Percentiles rank a stretch among this genome's conserved stretches.
phyloP scores from a whole-genome alignment of 257 asterid species.

The Dorcoceras hygrometricum region DNA sequence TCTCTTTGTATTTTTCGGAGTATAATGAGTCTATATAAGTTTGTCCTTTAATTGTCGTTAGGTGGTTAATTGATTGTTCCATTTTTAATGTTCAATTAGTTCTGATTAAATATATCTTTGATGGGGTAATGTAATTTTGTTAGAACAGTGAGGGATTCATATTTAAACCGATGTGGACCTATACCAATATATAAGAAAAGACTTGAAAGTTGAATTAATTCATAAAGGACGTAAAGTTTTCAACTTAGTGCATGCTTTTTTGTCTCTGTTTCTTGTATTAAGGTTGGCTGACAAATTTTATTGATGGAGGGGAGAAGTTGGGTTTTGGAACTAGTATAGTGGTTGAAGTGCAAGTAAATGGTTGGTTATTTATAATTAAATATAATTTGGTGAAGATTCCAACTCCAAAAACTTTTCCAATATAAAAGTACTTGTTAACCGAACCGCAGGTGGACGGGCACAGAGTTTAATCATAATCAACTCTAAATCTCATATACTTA shows the following conservation, averaged over 20 bases:
- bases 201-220: background rate
- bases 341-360: background rate
- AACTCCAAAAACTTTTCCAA: background rate
- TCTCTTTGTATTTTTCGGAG: too few relatives aligned
- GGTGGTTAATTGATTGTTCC: too few relatives aligned
- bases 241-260: background rate
- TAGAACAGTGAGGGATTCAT: background rate
- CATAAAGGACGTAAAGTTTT: slow-evolving; percentile 3
- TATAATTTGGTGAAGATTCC: background rate
- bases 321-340: background rate
- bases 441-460: background rate
- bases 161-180: slow-evolving; percentile 3
- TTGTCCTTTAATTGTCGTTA: too few relatives aligned
- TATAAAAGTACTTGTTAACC: background rate
- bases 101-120: background rate
- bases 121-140: background rate
- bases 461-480: too few relatives aligned
- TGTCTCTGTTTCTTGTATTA: background rate
- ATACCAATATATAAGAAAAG: background rate
- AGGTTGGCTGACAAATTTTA: background rate
- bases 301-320: background rate
- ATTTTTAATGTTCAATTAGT: too few relatives aligned
- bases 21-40: too few relatives aligned
- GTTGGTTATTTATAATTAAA: too few relatives aligned
- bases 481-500: too few relatives aligned